Conservation (phyloP, 805 yeast species). For the Sugiyamaella smithiae region DNA sequence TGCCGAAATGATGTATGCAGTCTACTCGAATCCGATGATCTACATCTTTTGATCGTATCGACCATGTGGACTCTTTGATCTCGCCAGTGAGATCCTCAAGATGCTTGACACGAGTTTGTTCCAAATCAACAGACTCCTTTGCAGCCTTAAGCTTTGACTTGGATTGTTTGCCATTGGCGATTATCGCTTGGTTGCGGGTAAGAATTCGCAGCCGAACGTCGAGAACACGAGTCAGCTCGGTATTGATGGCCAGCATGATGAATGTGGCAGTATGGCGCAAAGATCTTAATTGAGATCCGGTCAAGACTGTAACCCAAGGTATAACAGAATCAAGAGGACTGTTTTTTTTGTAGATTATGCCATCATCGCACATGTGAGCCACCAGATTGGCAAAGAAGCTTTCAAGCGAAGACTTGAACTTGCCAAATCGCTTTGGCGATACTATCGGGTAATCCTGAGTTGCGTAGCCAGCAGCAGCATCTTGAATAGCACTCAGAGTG, state of each 20-base stretch:
- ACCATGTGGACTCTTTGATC: conserved; percentile 61
- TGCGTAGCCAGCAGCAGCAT: conserved; percentile 54
- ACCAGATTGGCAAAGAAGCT: conserved; percentile 45
- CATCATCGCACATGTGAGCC: conserved; percentile 12
- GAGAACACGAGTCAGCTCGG: conserved; percentile 45
- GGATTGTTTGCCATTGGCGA: neutral
- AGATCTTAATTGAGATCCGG: conserved; percentile 67
- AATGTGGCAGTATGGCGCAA: conserved; percentile 66
- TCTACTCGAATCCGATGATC: conserved; percentile 70
- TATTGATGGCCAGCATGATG: conserved; percentile 57
- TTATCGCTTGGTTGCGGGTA: neutral
- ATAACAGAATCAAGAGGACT: conserved; percentile 28
- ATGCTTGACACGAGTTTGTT: conserved; percentile 27
- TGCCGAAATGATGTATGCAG: conserved; percentile 60
- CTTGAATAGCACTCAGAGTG: conserved; percentile 70
- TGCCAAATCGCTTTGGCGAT: conserved; percentile 48
- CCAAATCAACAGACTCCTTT: conserved; percentile 28
- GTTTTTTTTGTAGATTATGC: conserved; percentile 33
- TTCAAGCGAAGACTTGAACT: conserved; percentile 52
- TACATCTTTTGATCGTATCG: conserved; percentile 76
- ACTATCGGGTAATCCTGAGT: conserved; percentile 68
- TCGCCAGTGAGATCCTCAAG: conserved; percentile 52
- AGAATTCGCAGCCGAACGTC: neutral
- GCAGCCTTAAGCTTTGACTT: conserved; percentile 12
- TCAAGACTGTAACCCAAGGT: conserved; percentile 73